phyloP scores from a whole-genome alignment of 495 filamentous ascomycete genomes.

The Trichoderma gamsii region DNA sequence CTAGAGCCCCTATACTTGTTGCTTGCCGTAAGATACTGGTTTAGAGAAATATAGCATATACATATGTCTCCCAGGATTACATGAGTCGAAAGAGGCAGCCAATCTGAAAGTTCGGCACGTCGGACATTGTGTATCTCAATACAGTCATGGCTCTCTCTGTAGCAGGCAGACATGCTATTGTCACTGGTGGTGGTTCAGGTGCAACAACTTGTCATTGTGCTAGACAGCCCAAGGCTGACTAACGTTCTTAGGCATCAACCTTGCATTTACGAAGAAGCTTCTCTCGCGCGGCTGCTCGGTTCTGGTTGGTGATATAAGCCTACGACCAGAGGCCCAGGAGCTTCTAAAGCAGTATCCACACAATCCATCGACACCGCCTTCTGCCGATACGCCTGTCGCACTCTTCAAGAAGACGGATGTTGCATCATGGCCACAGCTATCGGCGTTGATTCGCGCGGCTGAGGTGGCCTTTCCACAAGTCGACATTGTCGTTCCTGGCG shows the following conservation, averaged over 20 bases:
- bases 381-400: slow-evolving; percentile 22
- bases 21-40: too few relatives aligned
- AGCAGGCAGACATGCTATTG: slow-evolving; percentile 55
- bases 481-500: slow-evolving; percentile 63
- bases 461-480: slow-evolving; percentile 50
- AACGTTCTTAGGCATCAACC: slow-evolving; percentile 38
- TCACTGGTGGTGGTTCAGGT: slow-evolving; percentile 66
- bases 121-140: too few relatives aligned
- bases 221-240: not conserved
- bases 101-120: too few relatives aligned
- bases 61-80: too few relatives aligned
- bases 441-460: slow-evolving; percentile 49
- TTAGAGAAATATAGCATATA: too few relatives aligned
- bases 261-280: slow-evolving; percentile 53
- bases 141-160: slow-evolving; percentile 30
- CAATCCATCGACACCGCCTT: not conserved
- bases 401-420: slow-evolving; percentile 62
- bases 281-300: slow-evolving; percentile 57
- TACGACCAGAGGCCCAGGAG: slow-evolving; percentile 56
- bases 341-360: slow-evolving; percentile 44
- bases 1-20: too few relatives aligned
- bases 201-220: slow-evolving; percentile 24
- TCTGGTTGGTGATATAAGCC: slow-evolving; percentile 55
- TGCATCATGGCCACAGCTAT: slow-evolving; percentile 53
- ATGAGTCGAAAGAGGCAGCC: too few relatives aligned